Conservation (phyloP, 192 early-diverging fungal genomes). For the Gaertneriomyces semiglobifer region DNA sequence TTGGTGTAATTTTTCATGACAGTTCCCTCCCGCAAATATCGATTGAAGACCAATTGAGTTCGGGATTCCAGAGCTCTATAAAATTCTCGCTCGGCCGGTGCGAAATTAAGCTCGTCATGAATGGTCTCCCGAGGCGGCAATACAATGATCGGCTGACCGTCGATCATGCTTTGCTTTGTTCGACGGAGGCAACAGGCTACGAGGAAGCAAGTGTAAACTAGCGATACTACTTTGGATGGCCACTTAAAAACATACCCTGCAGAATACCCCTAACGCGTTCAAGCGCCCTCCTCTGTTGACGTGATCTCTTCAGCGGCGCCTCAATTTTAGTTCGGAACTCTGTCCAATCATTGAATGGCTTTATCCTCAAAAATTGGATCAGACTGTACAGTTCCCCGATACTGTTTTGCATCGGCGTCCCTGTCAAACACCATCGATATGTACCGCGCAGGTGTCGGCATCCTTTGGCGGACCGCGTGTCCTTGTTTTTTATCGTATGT, state of each 20-base stretch:
- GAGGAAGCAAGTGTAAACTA: background rate
- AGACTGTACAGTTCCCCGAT: slow-evolving; percentile 41
- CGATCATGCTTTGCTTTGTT: slow-evolving; percentile 56
- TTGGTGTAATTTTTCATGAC: slow-evolving; percentile 53
- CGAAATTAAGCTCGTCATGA: slow-evolving; percentile 44
- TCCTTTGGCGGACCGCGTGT: slow-evolving; percentile 29
- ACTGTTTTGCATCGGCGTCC: slow-evolving; percentile 44
- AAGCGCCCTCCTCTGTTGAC: slow-evolving; percentile 35
- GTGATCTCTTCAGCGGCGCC: slow-evolving; percentile 36
- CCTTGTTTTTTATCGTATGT: slow-evolving; percentile 47
- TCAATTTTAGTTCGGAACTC: slow-evolving; percentile 45
- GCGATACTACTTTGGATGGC: too few relatives aligned
- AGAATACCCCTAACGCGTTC: slow-evolving; percentile 57
- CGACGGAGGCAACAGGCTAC: slow-evolving; percentile 49
- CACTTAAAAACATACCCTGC: slow-evolving; percentile 10
- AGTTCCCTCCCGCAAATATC: slow-evolving; percentile 39
- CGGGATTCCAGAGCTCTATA: slow-evolving; percentile 47
- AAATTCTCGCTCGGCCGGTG: slow-evolving; percentile 55
- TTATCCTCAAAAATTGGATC: slow-evolving; percentile 36
- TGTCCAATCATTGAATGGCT: slow-evolving; percentile 36
- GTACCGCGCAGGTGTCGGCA: slow-evolving; percentile 23
- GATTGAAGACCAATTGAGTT: slow-evolving; percentile 34
- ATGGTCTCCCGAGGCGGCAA: slow-evolving; percentile 51
- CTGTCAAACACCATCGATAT: slow-evolving; percentile 46
- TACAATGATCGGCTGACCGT: slow-evolving; percentile 59